Percentiles rank a stretch among this genome's conserved stretches.
These are phyloP conservation scores for Gaultheria prostrata DNA, from an alignment of 148 eudicot species.

Conservation along the genomic window DNA sequence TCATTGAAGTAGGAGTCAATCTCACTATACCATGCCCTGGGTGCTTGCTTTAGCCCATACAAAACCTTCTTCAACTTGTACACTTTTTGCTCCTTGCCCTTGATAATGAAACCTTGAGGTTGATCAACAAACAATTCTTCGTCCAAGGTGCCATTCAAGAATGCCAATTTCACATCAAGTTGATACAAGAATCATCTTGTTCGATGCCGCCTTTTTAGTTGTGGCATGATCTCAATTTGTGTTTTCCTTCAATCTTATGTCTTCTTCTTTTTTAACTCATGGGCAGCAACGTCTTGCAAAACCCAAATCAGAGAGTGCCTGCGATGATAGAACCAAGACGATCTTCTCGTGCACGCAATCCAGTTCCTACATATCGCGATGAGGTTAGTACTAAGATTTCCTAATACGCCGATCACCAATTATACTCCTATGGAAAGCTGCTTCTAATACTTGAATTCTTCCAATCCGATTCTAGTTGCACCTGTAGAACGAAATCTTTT, in stretches of 20 bases:
- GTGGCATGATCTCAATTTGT: background rate
- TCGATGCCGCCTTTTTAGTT: background rate
- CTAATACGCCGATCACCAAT: background rate
- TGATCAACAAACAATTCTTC: too few relatives aligned
- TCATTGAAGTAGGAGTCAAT: too few relatives aligned
- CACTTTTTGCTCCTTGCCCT: too few relatives aligned
- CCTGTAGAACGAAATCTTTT: background rate
- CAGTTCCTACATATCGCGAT: conserved; percentile 49
- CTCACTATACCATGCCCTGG: too few relatives aligned
- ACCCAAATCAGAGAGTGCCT: conserved; percentile 27
- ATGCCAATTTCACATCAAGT: too few relatives aligned
- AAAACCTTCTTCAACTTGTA: too few relatives aligned
- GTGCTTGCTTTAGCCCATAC: too few relatives aligned
- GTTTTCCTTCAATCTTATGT: background rate
- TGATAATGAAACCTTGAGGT: too few relatives aligned
- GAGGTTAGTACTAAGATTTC: conserved; percentile 38
- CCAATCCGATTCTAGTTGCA: background rate
- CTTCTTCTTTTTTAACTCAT: too few relatives aligned
- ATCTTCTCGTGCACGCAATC: conserved; percentile 57
- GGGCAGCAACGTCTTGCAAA: conserved; percentile 35
- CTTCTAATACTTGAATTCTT: conserved; percentile 1
- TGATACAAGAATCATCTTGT: too few relatives aligned
- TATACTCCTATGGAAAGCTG: background rate
- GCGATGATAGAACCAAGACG: conserved; percentile 53
- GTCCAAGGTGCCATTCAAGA: too few relatives aligned